These are phyloP conservation scores for Diphasiastrum complanatum DNA, from an alignment of 83 land plant genomes.

Conservation along the genomic window DNA sequence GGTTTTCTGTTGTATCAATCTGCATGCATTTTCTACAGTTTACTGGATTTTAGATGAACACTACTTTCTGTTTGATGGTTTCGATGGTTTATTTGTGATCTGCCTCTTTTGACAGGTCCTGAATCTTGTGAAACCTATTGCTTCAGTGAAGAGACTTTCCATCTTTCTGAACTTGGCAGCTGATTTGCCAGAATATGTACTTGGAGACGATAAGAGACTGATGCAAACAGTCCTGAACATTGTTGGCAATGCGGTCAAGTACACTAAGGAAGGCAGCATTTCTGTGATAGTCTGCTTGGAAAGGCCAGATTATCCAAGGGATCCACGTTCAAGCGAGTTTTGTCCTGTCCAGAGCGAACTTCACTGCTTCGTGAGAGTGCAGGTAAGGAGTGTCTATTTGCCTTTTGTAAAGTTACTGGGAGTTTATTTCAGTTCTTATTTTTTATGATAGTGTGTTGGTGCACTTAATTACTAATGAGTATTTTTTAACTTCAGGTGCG, in stretches of 20 bases:
- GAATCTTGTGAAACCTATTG: conserved; percentile 41
- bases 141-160: conserved; percentile 31
- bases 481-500: conserved; percentile 27
- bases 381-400: conserved; percentile 24
- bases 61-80: too few relatives aligned
- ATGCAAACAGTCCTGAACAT: conserved; percentile 76
- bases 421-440: background rate
- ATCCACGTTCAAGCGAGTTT: conserved; percentile 32
- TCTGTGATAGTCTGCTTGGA: conserved; percentile 36
- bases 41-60: too few relatives aligned
- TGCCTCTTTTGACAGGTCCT: conserved; percentile 10
- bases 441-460: conserved; percentile 14
- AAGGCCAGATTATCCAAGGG: conserved; percentile 29
- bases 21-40: too few relatives aligned
- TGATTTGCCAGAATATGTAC: conserved; percentile 54
- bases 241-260: conserved; percentile 64
- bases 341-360: conserved; percentile 31
- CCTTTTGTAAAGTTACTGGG: background rate
- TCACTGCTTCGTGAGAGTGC: conserved; percentile 30
- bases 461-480: conserved; percentile 11
- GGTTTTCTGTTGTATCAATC: too few relatives aligned
- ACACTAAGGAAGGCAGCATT: conserved; percentile 35
- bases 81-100: too few relatives aligned
- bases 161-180: conserved; percentile 43
- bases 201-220: conserved; percentile 82